phyloP scores from a whole-genome alignment of 257 asterid genomes.

The Sherardia arvensis region DNA sequence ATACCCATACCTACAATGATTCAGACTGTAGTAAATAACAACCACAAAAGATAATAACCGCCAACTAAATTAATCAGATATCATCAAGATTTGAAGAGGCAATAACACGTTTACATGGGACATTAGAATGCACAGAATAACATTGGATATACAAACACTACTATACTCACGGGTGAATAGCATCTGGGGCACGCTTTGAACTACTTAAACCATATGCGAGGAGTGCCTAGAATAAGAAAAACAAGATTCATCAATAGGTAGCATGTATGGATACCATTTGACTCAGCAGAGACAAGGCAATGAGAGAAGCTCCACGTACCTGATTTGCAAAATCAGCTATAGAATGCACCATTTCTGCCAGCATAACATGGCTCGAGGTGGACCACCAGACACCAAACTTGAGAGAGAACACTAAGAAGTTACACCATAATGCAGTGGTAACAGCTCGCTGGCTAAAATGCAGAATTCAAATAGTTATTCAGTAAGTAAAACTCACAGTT shows the following conservation, averaged over 20 bases:
- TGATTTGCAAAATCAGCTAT: constrained; percentile 94
- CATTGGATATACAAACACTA: neutral
- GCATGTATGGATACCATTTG: neutral
- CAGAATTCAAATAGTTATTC: constrained; percentile 13
- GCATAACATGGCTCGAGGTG: constrained; percentile 91
- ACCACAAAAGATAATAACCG: neutral
- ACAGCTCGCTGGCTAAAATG: constrained; percentile 85
- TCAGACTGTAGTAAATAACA: constrained; percentile 7
- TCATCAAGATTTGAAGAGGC: neutral
- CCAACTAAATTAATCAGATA: neutral
- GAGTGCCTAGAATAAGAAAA: constrained; percentile 48
- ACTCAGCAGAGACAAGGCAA: constrained; percentile 2
- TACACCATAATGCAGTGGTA: constrained; percentile 93
- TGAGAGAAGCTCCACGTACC: constrained; percentile 28
- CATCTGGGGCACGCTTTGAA: constrained; percentile 96
- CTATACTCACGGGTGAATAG: constrained; percentile 84
- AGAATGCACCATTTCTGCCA: constrained; percentile 90
- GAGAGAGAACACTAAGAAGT: constrained; percentile 88
- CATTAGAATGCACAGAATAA: neutral
- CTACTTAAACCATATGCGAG: constrained; percentile 97
- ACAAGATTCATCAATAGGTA: constrained; percentile 8
- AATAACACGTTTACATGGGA: no score
- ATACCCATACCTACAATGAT: constrained; percentile 71
- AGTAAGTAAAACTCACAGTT: constrained; percentile 1
- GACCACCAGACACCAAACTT: constrained; percentile 91